Percentiles rank a stretch among this genome's conserved stretches.
Conservation (phyloP, 768 basidiomycete genomes). For the Tylopilus balloui region DNA sequence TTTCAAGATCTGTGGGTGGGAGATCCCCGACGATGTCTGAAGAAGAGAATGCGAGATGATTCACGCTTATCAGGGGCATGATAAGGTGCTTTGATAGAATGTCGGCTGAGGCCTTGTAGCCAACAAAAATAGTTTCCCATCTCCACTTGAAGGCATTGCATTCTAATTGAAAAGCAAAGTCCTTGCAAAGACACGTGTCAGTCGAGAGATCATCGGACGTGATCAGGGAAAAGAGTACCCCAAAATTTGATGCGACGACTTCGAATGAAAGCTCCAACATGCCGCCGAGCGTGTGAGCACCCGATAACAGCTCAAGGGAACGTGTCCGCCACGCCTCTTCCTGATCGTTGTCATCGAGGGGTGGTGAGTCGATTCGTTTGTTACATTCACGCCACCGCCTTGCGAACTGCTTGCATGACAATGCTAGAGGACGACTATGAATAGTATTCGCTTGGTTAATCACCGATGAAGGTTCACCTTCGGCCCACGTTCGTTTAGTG, state of each 20-base stretch:
- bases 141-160: slow-evolving; percentile 65
- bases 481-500: slow-evolving; percentile 69
- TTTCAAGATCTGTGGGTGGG: slow-evolving; percentile 57
- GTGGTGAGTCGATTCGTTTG: slow-evolving; percentile 27
- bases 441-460: slow-evolving; percentile 21
- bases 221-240: slow-evolving; percentile 37
- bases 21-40: slow-evolving; percentile 53
- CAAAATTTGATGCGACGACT: slow-evolving; percentile 52
- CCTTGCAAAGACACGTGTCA: slow-evolving; percentile 39
- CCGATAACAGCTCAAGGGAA: slow-evolving; percentile 51
- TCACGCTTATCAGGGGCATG: slow-evolving; percentile 67
- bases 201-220: slow-evolving; percentile 5
- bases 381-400: slow-evolving; percentile 71
- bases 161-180: slow-evolving; percentile 59
- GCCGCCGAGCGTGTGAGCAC: slow-evolving; percentile 59
- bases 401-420: slow-evolving; percentile 54
- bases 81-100: slow-evolving; percentile 76
- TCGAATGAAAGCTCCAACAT: slow-evolving; percentile 56
- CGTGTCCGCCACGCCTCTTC: slow-evolving; percentile 62
- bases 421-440: slow-evolving; percentile 34
- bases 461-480: slow-evolving; percentile 46
- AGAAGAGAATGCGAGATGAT: slow-evolving; percentile 63
- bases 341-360: slow-evolving; percentile 33
- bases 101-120: slow-evolving; percentile 62
- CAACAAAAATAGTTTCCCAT: slow-evolving; percentile 70